Percentiles rank a stretch among this genome's conserved stretches.
Evolutionary conservation across 345 rosid species (phyloP).

Genomic region (Moricandia arvensis): DNA sequence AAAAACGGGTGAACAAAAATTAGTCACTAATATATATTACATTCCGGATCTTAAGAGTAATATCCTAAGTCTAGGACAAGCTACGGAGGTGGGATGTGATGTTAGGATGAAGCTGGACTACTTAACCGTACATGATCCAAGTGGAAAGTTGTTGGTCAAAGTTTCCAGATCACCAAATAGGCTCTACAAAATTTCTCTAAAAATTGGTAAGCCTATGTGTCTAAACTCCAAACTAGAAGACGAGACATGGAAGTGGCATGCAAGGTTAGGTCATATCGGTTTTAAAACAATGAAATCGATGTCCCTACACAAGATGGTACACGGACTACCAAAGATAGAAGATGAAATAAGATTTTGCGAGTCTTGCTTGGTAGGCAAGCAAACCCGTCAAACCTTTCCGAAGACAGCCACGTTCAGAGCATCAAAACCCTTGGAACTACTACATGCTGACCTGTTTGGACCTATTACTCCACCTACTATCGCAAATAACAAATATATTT

Average conservation of each 20-base stretch:
- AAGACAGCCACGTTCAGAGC: too few relatives aligned
- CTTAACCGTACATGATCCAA: not conserved
- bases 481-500: not conserved
- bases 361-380: too few relatives aligned
- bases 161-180: not conserved
- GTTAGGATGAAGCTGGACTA: not conserved
- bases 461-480: not conserved
- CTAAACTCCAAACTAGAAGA: not conserved
- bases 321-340: too few relatives aligned
- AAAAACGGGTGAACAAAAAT: not conserved
- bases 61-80: not conserved
- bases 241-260: not conserved
- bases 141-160: not conserved
- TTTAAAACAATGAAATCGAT: too few relatives aligned
- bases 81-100: not conserved
- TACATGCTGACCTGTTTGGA: not conserved
- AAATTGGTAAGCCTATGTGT: not conserved
- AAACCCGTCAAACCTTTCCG: too few relatives aligned
- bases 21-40: not conserved
- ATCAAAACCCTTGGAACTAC: not conserved
- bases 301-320: too few relatives aligned
- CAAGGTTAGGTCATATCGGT: not conserved
- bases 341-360: too few relatives aligned
- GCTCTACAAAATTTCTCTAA: not conserved
- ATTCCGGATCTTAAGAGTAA: not conserved